A percentile compares a stretch with the other conserved stretches of the same genome.
Evolutionary conservation across 1,139 yeast genomes (phyloP).

Genomic region (Blastobotrys indianensis): DNA sequence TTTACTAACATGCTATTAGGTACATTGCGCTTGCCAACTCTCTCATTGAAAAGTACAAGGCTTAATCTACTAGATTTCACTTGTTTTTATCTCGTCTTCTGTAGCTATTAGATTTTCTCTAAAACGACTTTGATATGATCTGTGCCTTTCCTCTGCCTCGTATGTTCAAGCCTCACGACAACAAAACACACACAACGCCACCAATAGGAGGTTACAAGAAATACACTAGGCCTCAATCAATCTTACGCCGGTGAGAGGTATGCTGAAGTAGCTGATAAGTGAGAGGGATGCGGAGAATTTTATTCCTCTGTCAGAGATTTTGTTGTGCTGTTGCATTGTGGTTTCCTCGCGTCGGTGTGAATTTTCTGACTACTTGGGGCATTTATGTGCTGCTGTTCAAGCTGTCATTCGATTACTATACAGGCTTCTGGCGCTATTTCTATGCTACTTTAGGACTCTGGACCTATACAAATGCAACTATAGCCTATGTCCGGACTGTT

Average conservation of each 20-base stretch:
- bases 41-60: conserved; percentile 12
- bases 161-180: too few species aligned
- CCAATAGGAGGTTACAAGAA: too few species aligned
- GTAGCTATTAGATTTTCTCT: too few species aligned
- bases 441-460: conserved; percentile 23
- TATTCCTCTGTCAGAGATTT: conserved; percentile 24
- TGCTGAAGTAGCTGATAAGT: too few species aligned
- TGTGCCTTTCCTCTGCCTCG: too few species aligned
- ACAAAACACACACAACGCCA: too few species aligned
- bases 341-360: conserved; percentile 57
- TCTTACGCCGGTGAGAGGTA: too few species aligned
- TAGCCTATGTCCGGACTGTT: conserved; percentile 53
- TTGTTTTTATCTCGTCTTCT: neutral
- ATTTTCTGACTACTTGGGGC: conserved; percentile 54
- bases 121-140: too few species aligned
- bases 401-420: conserved; percentile 26
- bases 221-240: too few species aligned
- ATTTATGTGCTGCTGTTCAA: conserved; percentile 39
- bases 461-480: conserved; percentile 26
- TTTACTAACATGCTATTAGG: conserved; percentile 2
- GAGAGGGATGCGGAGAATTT: conserved; percentile 5
- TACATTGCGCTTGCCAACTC: conserved; percentile 20
- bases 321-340: conserved; percentile 48
- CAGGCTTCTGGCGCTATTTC: conserved; percentile 22
- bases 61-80: neutral